Base-by-base conservation (phyloP, 768 basidiomycete genomes). In the Lactarius akahatsu region DNA sequence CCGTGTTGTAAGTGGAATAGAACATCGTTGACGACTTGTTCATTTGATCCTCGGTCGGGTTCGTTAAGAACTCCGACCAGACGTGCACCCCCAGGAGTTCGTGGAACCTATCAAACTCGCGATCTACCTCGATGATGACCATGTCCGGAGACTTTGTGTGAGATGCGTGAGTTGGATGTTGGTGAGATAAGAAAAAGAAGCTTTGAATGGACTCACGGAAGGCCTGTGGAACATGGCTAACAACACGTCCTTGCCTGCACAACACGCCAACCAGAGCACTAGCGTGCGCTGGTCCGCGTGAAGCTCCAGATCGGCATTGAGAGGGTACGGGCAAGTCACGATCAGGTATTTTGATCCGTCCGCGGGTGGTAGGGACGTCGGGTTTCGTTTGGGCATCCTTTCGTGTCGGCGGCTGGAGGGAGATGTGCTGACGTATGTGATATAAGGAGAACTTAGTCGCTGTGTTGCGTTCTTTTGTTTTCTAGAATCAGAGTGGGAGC, bases 141-240 rank as follows among this genome's bases (percentile, higher is more conserved):
- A 79, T 81, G 57, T 75, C 80, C 8, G 77, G 80, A 0, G 81
- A 79, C 80, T 81, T 63, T 6, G 50, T 15, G 50, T 23, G 23
- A 38, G 11, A 55, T 55, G 54, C 28, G 23, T 34, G 26, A 10
- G 26, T 28, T 23, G n/a, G 18, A 10, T 30, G 18, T 4, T 43
- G 11, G 55, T 18, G 23, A 23, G 13, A 50, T 13, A 50, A 50
- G 2, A 11, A 26, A 50, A n/a, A n/a, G n/a, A 4, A 8, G 40
- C 15, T 15, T 40, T 10, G 54, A 5, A 55, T 23, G 50, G 6
- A 78, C 81, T 61, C 67, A 83, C 81, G 40, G 75, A 72, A 0
- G 81, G 80, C 62, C 81, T 82, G 71, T 82, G 74, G 56, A 76
- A 82, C 56, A 83, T 72, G 1, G 81, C 76, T 28, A 76, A 75